These are phyloP conservation scores for Salinomyces thailandicus DNA, from an alignment of 2,329 filamentous ascomycete species.

Conservation along the genomic window DNA sequence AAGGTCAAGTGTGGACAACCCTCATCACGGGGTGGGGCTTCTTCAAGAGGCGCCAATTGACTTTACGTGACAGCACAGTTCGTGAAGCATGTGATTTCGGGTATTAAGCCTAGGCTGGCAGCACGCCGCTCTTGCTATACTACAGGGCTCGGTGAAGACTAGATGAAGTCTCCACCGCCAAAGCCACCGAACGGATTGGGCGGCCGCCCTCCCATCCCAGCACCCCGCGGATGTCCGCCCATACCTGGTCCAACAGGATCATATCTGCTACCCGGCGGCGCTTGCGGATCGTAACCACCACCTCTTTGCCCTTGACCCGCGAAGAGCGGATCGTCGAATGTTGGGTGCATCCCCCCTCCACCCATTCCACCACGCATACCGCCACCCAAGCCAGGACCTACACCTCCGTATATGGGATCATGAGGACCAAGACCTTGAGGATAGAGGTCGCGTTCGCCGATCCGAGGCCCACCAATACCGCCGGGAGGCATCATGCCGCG, in stretches of 20 bases:
- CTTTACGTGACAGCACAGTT: too few relatives aligned
- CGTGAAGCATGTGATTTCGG: too few relatives aligned
- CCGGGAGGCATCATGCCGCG: slow-evolving; percentile 29
- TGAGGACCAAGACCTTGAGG: slow-evolving; percentile 76
- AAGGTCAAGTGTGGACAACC: too few relatives aligned
- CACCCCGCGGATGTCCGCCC: slow-evolving; percentile 36
- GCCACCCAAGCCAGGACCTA: slow-evolving; percentile 45
- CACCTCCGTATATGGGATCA: slow-evolving; percentile 63
- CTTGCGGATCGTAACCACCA: slow-evolving; percentile 54
- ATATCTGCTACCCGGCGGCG: slow-evolving; percentile 81
- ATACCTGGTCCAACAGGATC: slow-evolving; percentile 71
- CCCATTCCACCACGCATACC: slow-evolving; percentile 44
- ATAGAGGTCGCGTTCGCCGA: slow-evolving; percentile 80
- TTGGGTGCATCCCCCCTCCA: slow-evolving; percentile 85
- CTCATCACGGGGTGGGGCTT: too few relatives aligned
- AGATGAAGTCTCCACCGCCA: slow-evolving; percentile 50
- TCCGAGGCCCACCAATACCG: slow-evolving; percentile 38
- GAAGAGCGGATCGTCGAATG: slow-evolving; percentile 85
- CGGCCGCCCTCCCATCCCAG: slow-evolving; percentile 37
- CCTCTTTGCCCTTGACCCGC: slow-evolving; percentile 40
- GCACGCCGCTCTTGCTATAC: too few relatives aligned
- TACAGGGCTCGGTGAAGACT: too few relatives aligned
- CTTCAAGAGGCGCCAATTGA: too few relatives aligned
- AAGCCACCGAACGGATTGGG: slow-evolving; percentile 52
- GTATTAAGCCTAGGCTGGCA: too few relatives aligned